Evolutionary conservation across 2,329 filamentous ascomycete genomes (phyloP).

Genomic region (Botrytis squamosa): DNA sequence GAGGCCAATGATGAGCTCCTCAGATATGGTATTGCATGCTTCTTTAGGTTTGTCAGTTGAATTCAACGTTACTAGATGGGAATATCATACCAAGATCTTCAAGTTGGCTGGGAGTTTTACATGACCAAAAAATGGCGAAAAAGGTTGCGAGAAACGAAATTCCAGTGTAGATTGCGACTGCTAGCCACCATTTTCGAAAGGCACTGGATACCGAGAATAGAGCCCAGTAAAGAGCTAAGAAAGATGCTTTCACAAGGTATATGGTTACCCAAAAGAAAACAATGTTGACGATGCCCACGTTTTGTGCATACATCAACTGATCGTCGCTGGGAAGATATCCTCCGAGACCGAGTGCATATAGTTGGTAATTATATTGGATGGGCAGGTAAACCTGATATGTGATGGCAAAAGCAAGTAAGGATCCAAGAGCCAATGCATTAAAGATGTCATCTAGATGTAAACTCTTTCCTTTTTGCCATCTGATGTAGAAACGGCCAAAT

Average conservation of each 20-base stretch:
- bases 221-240: constrained; percentile 12
- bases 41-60: neutral
- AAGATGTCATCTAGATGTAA: constrained; percentile 9
- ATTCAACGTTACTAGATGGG: neutral
- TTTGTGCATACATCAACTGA: constrained; percentile 1
- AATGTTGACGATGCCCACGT: constrained; percentile 11
- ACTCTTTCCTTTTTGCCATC: constrained; percentile 1
- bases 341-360: constrained; percentile 11
- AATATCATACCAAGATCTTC: constrained; percentile 4
- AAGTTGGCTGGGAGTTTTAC: constrained; percentile 15
- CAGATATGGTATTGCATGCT: neutral
- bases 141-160: constrained; percentile 15
- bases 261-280: constrained; percentile 18
- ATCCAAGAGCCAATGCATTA: constrained; percentile 9
- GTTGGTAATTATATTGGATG: constrained; percentile 9
- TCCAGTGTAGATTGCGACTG: neutral
- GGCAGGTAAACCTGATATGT: constrained; percentile 17
- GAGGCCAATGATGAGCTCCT: neutral
- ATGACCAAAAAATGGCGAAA: constrained; percentile 15
- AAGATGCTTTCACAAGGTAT: constrained; percentile 18
- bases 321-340: neutral
- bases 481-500: constrained; percentile 5
- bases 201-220: constrained; percentile 1
- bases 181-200: constrained; percentile 8
- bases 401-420: constrained; percentile 7